Evolutionary conservation across 768 basidiomycete species (phyloP), one percentile per base, ranked within the genome.

Genomic region (Tricholoma hemisulphureum): DNA sequence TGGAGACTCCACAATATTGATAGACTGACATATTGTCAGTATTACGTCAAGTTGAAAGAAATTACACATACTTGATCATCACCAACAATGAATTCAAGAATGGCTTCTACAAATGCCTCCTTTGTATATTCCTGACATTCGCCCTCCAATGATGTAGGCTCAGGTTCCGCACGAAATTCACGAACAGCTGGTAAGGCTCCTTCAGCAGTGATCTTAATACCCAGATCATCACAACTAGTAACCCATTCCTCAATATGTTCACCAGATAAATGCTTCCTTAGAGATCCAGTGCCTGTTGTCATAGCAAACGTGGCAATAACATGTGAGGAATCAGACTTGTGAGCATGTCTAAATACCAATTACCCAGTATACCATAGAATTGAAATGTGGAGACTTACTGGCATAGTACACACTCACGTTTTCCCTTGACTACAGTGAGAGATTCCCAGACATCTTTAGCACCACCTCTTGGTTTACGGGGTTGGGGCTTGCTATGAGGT

Each of bases 201-300:
- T 34, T 58, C 51, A 5, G 63, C 66, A 16, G 61, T 65, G 29
- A 63, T 61, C 10, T 14, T 6, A 24, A 67, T 62, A 14, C 57
- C 49, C 16, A 65, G 48, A 18, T 61, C 9, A 24, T 64, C 60
- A 53, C 65, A 65, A 16, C 46, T 55, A 5, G 28, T 28, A 13
- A 62, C 46, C 60, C 66, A 67, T 5, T 28, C 23, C 5, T 52
- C 61, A 41, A 62, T 46, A 58, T 65, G 64, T 16, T 50, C 35
- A 14, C 50, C 49, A 4, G 11, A 7, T 6, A 60, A 43, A 39
- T 60, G 61, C 37, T 51, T 46, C 10, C 56, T 41, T 7, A 60
- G 53, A 29, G 37, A 20, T 18, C 29, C 46, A 6, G 57, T 58
- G 6, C 53, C 57, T 6, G 62, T 63, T 34, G 13, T 52, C 39